Conservation (phyloP, 2,329 filamentous ascomycete species). For the Septoria petroselini region DNA sequence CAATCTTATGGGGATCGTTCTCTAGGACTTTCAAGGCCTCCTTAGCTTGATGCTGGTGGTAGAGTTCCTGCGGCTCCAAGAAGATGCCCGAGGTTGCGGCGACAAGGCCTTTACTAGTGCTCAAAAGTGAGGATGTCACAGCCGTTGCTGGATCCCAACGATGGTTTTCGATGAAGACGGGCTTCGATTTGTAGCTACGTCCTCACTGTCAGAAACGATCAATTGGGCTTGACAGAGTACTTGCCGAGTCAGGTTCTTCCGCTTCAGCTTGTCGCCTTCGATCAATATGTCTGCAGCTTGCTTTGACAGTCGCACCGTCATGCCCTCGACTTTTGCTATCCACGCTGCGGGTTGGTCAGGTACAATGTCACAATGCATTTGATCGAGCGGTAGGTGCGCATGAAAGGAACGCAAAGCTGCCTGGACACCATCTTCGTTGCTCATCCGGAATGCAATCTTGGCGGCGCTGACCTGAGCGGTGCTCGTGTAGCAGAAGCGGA, state of each 20-base stretch:
- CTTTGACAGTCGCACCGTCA: slow-evolving; percentile 48
- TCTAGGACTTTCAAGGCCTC: too few relatives aligned
- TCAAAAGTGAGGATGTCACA: neutral
- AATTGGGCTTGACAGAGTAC: neutral
- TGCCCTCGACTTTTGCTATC: slow-evolving; percentile 57
- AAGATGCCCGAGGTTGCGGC: neutral
- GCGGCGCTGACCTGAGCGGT: slow-evolving; percentile 58
- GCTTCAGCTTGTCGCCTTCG: slow-evolving; percentile 54
- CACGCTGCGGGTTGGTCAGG: slow-evolving; percentile 63
- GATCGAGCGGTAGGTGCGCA: slow-evolving; percentile 49
- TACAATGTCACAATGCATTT: slow-evolving; percentile 65
- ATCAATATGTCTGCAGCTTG: slow-evolving; percentile 65
- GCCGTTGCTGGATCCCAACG: neutral
- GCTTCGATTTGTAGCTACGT: neutral
- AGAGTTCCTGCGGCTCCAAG: neutral
- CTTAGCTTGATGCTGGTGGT: neutral
- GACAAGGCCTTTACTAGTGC: neutral
- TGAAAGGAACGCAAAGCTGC: slow-evolving; percentile 67
- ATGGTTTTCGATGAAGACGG: neutral
- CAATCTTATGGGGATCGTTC: too few relatives aligned
- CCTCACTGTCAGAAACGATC: too few relatives aligned
- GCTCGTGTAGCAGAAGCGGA: slow-evolving; percentile 62
- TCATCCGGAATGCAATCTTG: slow-evolving; percentile 56
- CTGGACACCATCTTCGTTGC: slow-evolving; percentile 64
- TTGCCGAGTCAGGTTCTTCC: neutral